Conservation (phyloP, 1,284 basidiomycete genomes). For the Cryptococcus sp. region DNA sequence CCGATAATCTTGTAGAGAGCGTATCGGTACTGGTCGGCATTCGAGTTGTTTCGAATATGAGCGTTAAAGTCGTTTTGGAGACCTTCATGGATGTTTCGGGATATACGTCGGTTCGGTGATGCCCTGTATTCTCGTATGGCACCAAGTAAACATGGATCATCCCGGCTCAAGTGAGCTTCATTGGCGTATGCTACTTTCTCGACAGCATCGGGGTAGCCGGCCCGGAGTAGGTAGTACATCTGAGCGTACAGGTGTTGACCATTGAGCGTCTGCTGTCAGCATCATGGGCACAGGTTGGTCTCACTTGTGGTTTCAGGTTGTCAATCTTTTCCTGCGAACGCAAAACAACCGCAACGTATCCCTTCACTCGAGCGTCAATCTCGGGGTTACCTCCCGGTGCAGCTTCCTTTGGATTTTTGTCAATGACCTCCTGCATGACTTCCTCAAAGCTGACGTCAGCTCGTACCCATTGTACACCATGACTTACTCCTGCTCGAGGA, state of each 20-base stretch:
- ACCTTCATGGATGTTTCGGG: constrained; percentile 31
- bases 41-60: constrained; percentile 77
- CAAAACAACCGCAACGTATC: constrained; percentile 67
- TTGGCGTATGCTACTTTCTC: constrained; percentile 47
- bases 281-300: constrained; percentile 11
- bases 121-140: constrained; percentile 85
- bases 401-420: constrained; percentile 76
- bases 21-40: constrained; percentile 87
- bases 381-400: constrained; percentile 88
- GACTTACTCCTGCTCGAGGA: constrained; percentile 58
- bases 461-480: constrained; percentile 13
- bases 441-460: constrained; percentile 63
- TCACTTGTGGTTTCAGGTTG: constrained; percentile 76
- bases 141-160: constrained; percentile 78
- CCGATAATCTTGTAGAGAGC: constrained; percentile 95
- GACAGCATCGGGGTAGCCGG: constrained; percentile 72
- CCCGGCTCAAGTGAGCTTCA: constrained; percentile 69
- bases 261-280: constrained; percentile 62
- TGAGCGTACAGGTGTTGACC: constrained; percentile 89
- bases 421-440: constrained; percentile 78
- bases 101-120: constrained; percentile 69
- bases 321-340: constrained; percentile 65
- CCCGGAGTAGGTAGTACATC: constrained; percentile 83
- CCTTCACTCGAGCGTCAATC: constrained; percentile 80
- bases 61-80: constrained; percentile 85